Conservation (phyloP, 2,329 filamentous ascomycete species). For the Xylariaceae sp. region DNA sequence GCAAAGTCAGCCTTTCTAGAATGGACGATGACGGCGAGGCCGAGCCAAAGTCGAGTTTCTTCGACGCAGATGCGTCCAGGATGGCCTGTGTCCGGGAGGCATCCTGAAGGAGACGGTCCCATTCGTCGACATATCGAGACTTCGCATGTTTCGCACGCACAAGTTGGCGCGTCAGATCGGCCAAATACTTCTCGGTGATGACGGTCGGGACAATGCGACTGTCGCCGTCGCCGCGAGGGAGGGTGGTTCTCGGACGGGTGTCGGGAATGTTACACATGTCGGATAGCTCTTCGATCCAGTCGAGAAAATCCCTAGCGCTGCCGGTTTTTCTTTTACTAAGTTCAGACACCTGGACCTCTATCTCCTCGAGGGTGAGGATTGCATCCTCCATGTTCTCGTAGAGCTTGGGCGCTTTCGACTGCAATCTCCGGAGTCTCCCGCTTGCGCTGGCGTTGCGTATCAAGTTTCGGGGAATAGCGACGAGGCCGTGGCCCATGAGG, state of each 20-base stretch:
- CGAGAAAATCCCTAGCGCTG: slow-evolving; percentile 69
- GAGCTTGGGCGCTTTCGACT: slow-evolving; percentile 72
- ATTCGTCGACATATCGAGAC: slow-evolving; percentile 78
- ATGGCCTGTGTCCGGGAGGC: slow-evolving; percentile 75
- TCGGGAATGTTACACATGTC: slow-evolving; percentile 72
- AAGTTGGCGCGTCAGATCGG: slow-evolving; percentile 79
- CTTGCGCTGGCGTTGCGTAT: slow-evolving; percentile 77
- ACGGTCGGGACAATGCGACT: slow-evolving; percentile 64
- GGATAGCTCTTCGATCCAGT: slow-evolving; percentile 93
- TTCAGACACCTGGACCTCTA: slow-evolving; percentile 77
- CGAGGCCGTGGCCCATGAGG: slow-evolving; percentile 94
- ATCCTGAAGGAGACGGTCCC: slow-evolving; percentile 72
- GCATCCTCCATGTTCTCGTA: slow-evolving; percentile 88
- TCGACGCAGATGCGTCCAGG: slow-evolving; percentile 76
- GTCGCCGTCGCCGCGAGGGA: slow-evolving; percentile 40
- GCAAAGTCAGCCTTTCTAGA: slow-evolving; percentile 52
- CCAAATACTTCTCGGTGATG: slow-evolving; percentile 89
- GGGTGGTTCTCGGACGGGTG: slow-evolving; percentile 42
- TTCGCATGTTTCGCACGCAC: slow-evolving; percentile 79
- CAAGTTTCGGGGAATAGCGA: slow-evolving; percentile 79
- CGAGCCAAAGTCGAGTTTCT: slow-evolving; percentile 71
- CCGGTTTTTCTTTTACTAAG: slow-evolving; percentile 77
- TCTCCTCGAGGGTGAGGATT: slow-evolving; percentile 70
- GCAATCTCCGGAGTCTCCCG: slow-evolving; percentile 68
- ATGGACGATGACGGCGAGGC: slow-evolving; percentile 52